A percentile compares a stretch with the other conserved stretches of the same genome.
phyloP scores from a whole-genome alignment of 306 rosid genomes.

The Prunus mongolica region DNA sequence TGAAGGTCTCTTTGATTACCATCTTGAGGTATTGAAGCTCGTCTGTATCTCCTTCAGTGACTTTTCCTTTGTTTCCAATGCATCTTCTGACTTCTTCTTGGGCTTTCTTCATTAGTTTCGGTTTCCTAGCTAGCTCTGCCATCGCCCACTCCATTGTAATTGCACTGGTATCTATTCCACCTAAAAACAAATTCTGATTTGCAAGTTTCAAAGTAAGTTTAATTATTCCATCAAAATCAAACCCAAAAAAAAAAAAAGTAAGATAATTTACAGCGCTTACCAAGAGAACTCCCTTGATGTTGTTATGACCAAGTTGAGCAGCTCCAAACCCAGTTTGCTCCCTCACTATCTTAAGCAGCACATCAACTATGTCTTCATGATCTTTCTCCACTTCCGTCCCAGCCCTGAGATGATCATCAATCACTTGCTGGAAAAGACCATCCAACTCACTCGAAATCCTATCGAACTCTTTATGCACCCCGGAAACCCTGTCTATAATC shows the following conservation, averaged over 20 bases:
- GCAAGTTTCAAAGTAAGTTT: not conserved
- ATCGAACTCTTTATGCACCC: slow-evolving; percentile 26
- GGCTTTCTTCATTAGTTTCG: slow-evolving; percentile 35
- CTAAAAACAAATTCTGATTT: slow-evolving; percentile 33
- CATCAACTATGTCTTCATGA: slow-evolving; percentile 27
- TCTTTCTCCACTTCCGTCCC: not conserved
- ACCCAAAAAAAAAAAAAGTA: not conserved
- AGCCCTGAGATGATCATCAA: slow-evolving; percentile 22
- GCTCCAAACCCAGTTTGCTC: slow-evolving; percentile 3
- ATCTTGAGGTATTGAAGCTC: slow-evolving; percentile 32
- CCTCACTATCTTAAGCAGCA: slow-evolving; percentile 17
- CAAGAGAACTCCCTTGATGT: slow-evolving; percentile 39
- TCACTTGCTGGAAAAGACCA: slow-evolving; percentile 34
- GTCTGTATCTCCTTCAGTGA: slow-evolving; percentile 21
- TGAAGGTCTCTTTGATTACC: slow-evolving; percentile 40
- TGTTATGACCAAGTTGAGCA: slow-evolving; percentile 2
- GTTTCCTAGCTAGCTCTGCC: slow-evolving; percentile 39
- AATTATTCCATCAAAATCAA: not conserved
- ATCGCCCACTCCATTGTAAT: slow-evolving; percentile 36
- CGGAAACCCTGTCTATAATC: slow-evolving; percentile 32
- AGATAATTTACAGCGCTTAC: slow-evolving; percentile 7
- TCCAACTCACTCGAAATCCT: slow-evolving; percentile 39
- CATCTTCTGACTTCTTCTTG: slow-evolving; percentile 15
- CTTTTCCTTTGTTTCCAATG: slow-evolving; percentile 1
- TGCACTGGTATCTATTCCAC: slow-evolving; percentile 34